These are phyloP conservation scores for Beauveria sp. DNA, from an alignment of 2,329 filamentous ascomycete species.

Conservation along the genomic window DNA sequence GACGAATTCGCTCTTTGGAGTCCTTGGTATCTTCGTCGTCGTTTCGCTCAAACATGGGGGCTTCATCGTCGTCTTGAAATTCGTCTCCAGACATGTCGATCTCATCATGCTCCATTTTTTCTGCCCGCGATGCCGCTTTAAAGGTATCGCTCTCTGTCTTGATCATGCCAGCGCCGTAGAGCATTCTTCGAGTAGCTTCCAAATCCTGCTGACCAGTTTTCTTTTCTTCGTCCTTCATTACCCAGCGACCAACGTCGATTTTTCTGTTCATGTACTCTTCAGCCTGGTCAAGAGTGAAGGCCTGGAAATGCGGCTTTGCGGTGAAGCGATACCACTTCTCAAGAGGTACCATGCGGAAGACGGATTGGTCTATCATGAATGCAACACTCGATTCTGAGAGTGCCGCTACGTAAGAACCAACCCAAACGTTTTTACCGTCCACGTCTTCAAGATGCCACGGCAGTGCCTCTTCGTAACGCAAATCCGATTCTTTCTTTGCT, in stretches of 20 bases:
- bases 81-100: constrained; percentile 61
- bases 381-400: constrained; percentile 81
- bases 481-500: constrained; percentile 63
- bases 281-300: constrained; percentile 73
- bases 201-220: constrained; percentile 49
- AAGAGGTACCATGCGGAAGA: constrained; percentile 79
- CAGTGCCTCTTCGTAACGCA: constrained; percentile 87
- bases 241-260: constrained; percentile 69
- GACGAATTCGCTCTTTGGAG: constrained; percentile 63
- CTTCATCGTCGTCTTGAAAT: constrained; percentile 86
- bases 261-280: constrained; percentile 78
- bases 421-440: constrained; percentile 90
- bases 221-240: constrained; percentile 61
- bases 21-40: constrained; percentile 75
- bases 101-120: constrained; percentile 64
- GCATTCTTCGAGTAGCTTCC: constrained; percentile 46
- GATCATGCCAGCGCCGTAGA: constrained; percentile 48
- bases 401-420: constrained; percentile 82
- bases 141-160: constrained; percentile 63
- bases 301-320: constrained; percentile 70
- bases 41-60: constrained; percentile 64
- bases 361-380: constrained; percentile 59
- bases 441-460: constrained; percentile 97
- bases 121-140: constrained; percentile 50
- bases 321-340: constrained; percentile 95